These are phyloP conservation scores for Brassica balearica DNA, from an alignment of 441 rosid species.

Conservation along the genomic window DNA sequence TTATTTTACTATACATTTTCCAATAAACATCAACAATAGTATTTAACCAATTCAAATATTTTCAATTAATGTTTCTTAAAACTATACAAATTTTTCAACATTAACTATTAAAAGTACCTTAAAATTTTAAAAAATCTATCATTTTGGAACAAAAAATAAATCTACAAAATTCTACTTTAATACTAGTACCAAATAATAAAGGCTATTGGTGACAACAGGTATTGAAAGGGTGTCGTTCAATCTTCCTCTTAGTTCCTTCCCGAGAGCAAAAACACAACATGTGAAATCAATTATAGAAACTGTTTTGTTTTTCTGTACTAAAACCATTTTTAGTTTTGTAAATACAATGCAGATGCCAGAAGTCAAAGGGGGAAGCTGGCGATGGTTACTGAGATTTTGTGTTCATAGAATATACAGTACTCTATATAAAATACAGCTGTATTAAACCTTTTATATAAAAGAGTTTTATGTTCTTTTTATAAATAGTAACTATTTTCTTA, in stretches of 20 bases:
- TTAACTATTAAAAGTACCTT: too few species aligned
- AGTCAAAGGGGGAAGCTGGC: conserved; percentile 5
- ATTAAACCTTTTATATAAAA: not conserved
- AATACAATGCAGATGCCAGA: not conserved
- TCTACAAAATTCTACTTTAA: not conserved
- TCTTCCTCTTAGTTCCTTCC: conserved; percentile 17
- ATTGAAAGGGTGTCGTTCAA: conserved; percentile 28
- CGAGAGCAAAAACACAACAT: conserved; percentile 15
- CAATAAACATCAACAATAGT: too few species aligned
- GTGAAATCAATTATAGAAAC: conserved; percentile 8
- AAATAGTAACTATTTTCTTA: not conserved
- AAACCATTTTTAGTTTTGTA: not conserved
- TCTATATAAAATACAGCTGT: conserved; percentile 1
- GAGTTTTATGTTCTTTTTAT: not conserved
- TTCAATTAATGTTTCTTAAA: too few species aligned
- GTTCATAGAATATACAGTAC: not conserved
- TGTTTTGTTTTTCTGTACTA: not conserved
- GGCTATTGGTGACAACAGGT: not conserved
- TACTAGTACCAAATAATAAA: not conserved
- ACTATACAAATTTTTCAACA: too few species aligned
- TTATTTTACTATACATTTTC: too few species aligned
- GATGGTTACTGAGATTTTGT: not conserved
- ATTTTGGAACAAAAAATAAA: too few species aligned
- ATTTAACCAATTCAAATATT: too few species aligned
- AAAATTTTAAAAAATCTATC: too few species aligned